Base-by-base conservation (phyloP, 768 basidiomycete species). In the Leucogyrophana mollusca region DNA sequence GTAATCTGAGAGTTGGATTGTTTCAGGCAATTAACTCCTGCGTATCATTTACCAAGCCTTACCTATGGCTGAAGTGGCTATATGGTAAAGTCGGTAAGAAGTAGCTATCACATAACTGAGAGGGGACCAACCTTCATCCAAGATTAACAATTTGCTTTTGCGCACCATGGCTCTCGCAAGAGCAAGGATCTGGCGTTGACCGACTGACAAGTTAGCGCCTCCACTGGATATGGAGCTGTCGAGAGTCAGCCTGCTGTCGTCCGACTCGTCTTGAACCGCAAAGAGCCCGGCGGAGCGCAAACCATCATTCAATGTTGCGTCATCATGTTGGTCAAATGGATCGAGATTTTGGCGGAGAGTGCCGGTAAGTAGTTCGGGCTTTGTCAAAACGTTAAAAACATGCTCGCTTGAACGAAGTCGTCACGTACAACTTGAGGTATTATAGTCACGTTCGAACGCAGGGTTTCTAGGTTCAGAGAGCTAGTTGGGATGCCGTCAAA, bases 171-270 rank as follows among this genome's bases (percentile, higher is more conserved):
- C 81, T 23, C 82, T 66, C 1, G 82, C 80, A 0, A 84, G 66
- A 0, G 80, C 80, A n/a, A 84, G 61, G 13, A 84, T 73, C 58
- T 83, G 82, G 9, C 80, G 64, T 55, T 84, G 77, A 3, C 82
- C 80, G n/a, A 83, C 71, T 4, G 73, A 77, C 14, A 78, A 56
- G 49, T 77, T 78, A 1, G 63, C 44, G 0, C 74, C 75, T 3
- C 73, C 76, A 18, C 66, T 67, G 3, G 74, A 62, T 24, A 79
- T 71, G 24, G 54, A 49, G 32, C 68, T 75, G 46, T 80, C 75
- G 1, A 79, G 65, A 3, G 70, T 73, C 21, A 80, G 60, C 2
- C 58, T 62, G 20, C 50, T 63, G 21, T 69, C 66, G 1, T 69
- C 67, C 5, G 52, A 58, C 1, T 72, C 67, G 10, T 60, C 58